Base-by-base conservation (phyloP, 2,329 filamentous ascomycete genomes). In the Fusarium sacchari region DNA sequence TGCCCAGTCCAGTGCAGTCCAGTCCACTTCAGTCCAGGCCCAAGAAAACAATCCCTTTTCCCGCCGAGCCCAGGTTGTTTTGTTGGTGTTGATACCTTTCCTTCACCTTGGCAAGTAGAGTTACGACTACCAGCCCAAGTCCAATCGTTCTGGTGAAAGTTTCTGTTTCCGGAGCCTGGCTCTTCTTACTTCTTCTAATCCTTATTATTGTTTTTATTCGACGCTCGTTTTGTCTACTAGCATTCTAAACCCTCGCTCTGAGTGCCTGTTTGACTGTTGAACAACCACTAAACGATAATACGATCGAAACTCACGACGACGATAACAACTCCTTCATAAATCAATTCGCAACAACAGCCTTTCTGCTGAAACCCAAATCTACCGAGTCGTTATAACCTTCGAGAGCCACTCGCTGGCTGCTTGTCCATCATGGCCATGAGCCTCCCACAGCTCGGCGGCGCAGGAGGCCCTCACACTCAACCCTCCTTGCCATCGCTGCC, bases 401-500 rank as follows among this genome's bases (percentile, higher is more conserved):
- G 71, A 76, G 70, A 78, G 79, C 76, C 79, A 76, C 69, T 66
- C 32, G 63, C 66, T 78, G 80, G 80, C 78, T 60, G 73, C 78
- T 80, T 79, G 81, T 79, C 81, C 81, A 86, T 77, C 81, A 93
- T 92, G 90, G 86, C 90, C 80, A 85, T 88, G 82, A 90, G 87
- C 79, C 83, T 89, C 69, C 87, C 88, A 67, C 82, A 86, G 49
- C 79, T 86, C 70, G 84, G 82, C 68, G 82, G 84, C 79, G 81
- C 81, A 80, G 88, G 88, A 82, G 90, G 89, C 69, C 88, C 90
- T 84, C 94, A 92, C 85, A 94, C 88, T 72, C 94, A 97, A 84
- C 90, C 94, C 65, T 98, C 96, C 69, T 87, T 99, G 78, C 95
- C 96, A 28, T 92, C 94, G 70, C 87, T 99, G 75, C 96, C 96